Base-by-base conservation (phyloP, 73 alveolate species). In the Paramecium biaurelia region DNA sequence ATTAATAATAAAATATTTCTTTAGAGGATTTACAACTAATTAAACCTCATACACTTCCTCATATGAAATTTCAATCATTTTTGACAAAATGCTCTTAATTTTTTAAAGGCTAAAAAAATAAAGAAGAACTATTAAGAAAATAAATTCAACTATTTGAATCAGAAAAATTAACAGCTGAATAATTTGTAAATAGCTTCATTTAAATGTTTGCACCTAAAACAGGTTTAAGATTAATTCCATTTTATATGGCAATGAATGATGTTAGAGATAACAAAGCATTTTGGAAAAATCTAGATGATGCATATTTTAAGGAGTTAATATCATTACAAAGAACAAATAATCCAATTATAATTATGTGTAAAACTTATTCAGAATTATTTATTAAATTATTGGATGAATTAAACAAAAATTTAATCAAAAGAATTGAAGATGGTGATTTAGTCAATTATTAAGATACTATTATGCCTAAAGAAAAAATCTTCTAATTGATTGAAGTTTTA, bases 381-480 rank as follows among this genome's bases (percentile, higher is more conserved):
- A 14, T 34, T 24, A 23, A 57, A 86, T 86, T 86, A 63, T 63
- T 72, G 42, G 43, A 18, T 1, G 41, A 57, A 63, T 47, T 86
- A 26, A 76, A 86, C 14, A 76, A 67, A 42, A 42, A 86, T 24
- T 35, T 86, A 41, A 18, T 53, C 15, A 32, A 10, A 63, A 72
- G 93, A 42, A 86, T 86, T 5, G 58, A 86, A 35, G 70, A 76
- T 14, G 74, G 87, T 0, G 45, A 34, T 32, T 76, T 86, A 14
- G 85, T 86, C 34, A 32, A 86, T 38, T 59, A 63, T 57, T 35
- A 59, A 24, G 93, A 86, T 58, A 63, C 68, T 12, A 86, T 42
- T 15, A 86, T 86, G 93, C 88, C 82, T 7, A 86, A 57, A 67
- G 82, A 72, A 59, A 86, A 89, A 86, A 63, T 72, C n/a, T 86